Evolutionary conservation across 495 filamentous ascomycete species (phyloP), one percentile per base, ranked within the genome.

Genomic region (Podospora fimiseda): DNA sequence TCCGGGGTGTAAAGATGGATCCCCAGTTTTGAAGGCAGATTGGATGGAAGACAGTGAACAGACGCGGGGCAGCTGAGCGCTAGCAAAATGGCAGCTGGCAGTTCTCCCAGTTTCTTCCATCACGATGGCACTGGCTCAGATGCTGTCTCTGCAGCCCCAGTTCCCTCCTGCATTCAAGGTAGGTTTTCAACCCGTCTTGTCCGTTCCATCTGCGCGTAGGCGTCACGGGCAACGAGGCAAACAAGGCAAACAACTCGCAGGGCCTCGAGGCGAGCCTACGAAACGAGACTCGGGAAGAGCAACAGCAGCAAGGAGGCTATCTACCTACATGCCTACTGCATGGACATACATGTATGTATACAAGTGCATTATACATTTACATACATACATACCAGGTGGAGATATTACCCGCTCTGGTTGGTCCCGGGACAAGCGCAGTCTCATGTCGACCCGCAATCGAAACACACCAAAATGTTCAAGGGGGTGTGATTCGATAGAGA

Each of bases 351-450:
- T 5, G 27, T n/a, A n/a, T n/a, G n/a, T n/a, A n/a, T n/a, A 33
- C 27, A 11, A 6, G 11, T 33, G 27, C 27, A 33, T 33, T 33
- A 33, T 33, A 33, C 27, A 33, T 11, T 16, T 24, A 23, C 27
- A 3, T 6, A n/a, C 45, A 11, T 11, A n/a, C 33, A 43, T 14
- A 16, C 7, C 27, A 16, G 39, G 53, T 52, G 48, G 54, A 37
- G 36, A 48, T 43, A 48, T 56, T 52, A 56, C 48, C 48, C 53
- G 48, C 43, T 23, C 43, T 43, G 37, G 37, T 48, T 43, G 8
- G 16, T 15, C 19, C 39, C 37, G 9, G 20, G 43, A 41, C 46
- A 55, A 44, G 39, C 52, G 37, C 19, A 44, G 20, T 22, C 38
- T 14, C 39, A 43, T 6, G 27, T 33, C 11, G 27, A 33, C 27